A percentile compares a stretch with the other conserved stretches of the same genome.
Evolutionary conservation across 345 rosid species (phyloP).

Genomic region (Brassica nigra): DNA sequence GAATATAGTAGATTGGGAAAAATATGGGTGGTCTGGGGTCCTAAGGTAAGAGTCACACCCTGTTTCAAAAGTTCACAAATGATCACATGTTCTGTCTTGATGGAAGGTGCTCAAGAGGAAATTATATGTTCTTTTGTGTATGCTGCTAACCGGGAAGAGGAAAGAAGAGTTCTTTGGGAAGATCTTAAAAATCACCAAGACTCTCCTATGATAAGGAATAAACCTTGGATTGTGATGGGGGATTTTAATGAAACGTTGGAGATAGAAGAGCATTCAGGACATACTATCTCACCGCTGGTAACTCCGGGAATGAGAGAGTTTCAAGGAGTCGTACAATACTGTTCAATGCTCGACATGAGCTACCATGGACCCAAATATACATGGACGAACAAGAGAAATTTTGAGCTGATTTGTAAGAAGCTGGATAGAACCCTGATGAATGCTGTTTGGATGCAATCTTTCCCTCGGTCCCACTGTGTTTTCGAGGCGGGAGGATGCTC

Average conservation of each 20-base stretch:
- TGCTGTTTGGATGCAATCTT: neutral
- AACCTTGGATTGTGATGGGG: neutral
- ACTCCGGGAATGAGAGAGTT: neutral
- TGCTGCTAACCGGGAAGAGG: neutral
- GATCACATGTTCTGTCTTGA: neutral
- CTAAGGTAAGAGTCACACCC: neutral
- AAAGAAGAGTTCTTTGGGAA: neutral
- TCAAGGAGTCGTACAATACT: neutral
- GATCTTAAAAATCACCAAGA: neutral
- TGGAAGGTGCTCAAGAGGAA: neutral
- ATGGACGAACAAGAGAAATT: too few relatives aligned
- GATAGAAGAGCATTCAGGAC: neutral
- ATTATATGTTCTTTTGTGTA: neutral
- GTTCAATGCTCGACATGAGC: neutral
- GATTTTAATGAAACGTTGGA: too few relatives aligned
- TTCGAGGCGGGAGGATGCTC: neutral
- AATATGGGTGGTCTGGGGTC: too few relatives aligned
- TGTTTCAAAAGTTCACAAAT: neutral
- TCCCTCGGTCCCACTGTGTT: neutral
- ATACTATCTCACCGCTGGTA: neutral
- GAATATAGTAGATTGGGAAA: neutral
- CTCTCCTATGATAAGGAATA: neutral
- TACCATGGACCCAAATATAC: neutral
- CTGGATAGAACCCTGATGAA: neutral
- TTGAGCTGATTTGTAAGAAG: too few relatives aligned